phyloP scores from a whole-genome alignment of 75 land plant genomes.

The Azolla pinnata region DNA sequence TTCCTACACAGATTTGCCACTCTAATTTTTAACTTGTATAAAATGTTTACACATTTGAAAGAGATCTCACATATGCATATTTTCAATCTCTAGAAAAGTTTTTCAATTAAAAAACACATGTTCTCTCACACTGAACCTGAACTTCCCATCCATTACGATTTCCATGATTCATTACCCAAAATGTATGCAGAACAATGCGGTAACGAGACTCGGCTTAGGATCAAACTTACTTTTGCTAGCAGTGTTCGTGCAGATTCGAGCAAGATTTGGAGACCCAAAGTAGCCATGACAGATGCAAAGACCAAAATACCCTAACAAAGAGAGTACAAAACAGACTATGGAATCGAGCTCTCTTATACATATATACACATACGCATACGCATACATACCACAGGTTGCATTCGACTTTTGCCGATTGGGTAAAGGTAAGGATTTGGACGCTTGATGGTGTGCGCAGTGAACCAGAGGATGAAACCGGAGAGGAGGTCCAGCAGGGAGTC shows the following conservation, averaged over 20 bases:
- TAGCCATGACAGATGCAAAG: conserved; percentile 85
- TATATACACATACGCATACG: neutral
- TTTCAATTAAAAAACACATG: too few relatives aligned
- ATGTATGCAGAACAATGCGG: too few relatives aligned
- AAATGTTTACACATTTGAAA: too few relatives aligned
- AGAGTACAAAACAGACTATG: neutral
- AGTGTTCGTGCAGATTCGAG: conserved; percentile 36
- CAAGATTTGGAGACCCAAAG: conserved; percentile 57
- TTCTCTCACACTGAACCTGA: too few relatives aligned
- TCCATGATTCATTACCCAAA: too few relatives aligned
- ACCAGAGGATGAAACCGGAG: conserved; percentile 92
- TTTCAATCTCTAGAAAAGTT: too few relatives aligned
- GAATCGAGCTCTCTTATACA: neutral
- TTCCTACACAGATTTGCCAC: too few relatives aligned
- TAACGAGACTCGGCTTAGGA: too few relatives aligned
- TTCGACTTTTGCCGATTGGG: conserved; percentile 87
- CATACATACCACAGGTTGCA: conserved; percentile 81
- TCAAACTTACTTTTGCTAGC: conserved; percentile 26
- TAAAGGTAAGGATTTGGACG: conserved; percentile 72
- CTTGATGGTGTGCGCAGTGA: conserved; percentile 76
- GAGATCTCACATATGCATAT: too few relatives aligned
- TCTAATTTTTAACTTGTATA: too few relatives aligned
- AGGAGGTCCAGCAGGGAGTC: conserved; percentile 89
- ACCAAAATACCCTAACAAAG: conserved; percentile 51
- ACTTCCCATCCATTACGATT: too few relatives aligned